phyloP scores from a whole-genome alignment of 2,329 filamentous ascomycete genomes.

The Epichloe uncinata region DNA sequence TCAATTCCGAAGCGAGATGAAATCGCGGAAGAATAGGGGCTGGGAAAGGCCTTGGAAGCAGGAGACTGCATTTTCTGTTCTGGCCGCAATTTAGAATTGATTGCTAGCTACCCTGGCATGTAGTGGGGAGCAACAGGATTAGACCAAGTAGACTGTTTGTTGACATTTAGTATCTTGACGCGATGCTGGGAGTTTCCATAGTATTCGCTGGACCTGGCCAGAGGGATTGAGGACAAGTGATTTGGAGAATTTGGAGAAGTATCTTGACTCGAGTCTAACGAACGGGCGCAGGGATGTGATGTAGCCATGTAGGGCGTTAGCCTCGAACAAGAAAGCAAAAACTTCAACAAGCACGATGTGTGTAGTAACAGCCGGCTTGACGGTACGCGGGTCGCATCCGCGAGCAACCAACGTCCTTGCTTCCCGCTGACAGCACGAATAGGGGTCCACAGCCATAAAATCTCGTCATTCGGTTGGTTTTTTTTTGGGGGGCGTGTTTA shows the following conservation, averaged over 20 bases:
- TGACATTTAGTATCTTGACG: neutral
- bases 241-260: no score
- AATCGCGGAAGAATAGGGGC: conserved; percentile 7
- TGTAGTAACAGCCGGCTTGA: neutral
- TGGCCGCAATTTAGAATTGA: neutral
- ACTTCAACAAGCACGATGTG: neutral
- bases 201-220: no score
- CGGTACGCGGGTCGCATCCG: neutral
- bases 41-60: conserved; percentile 1
- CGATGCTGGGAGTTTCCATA: neutral
- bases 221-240: no score
- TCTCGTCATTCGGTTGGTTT: neutral
- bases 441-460: neutral
- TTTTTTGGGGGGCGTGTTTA: neutral
- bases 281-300: neutral
- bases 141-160: neutral
- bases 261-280: neutral
- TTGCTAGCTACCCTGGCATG: neutral
- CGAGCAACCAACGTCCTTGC: neutral
- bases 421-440: neutral
- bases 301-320: no score
- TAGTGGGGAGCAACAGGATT: neutral
- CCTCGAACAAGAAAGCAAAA: neutral
- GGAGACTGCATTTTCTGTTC: neutral
- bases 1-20: conserved; percentile 19